Base-by-base conservation (phyloP, 331 rosid species). In the Rhamnella rubrinervis region DNA sequence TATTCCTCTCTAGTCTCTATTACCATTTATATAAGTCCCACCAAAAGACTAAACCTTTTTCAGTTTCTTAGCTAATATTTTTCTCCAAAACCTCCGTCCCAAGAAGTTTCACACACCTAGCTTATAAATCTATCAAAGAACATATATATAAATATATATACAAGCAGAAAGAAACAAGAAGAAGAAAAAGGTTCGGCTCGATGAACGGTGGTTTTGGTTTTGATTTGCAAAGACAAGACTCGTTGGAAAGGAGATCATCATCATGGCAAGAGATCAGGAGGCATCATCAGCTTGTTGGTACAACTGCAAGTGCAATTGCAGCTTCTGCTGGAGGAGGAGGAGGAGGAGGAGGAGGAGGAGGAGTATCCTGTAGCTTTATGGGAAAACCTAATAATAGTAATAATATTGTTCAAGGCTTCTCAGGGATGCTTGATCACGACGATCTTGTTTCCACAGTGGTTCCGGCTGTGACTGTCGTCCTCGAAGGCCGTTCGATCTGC, bases 401-500 rank as follows among this genome's bases (percentile, higher is more conserved):
- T 40, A 57, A 14, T 16, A 77, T 67, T 35, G 64, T 82, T 44
- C 77, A 56, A 66, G 75, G 84, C 10, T 77, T 81, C 44, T 80
- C 61, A 15, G 76, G 49, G 59, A 55, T 73, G 44, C 75, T 82
- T 3, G 90, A 75, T 1, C 82, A 73, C 2, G 95, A 81, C 15
- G 91, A 83, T 71, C 74, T 76, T 6, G 84, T 85, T 2, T 71
- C 97, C 6, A 41, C 75, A 5, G 85, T 90, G 66, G 81, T 82
- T 8, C 98, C 98, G 2, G 82, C 93, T 0, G 96, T 93, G 59
- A 93, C 97, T 12, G 96, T 93, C 39, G 98, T 86, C 19, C 80
- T 93, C 1, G 98, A 90, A 67, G 98, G 97, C 19, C 95, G 97
- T 26, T 85, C 97, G 50, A 90, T 90, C 84, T 90, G 96, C 83